A percentile compares a stretch with the other conserved stretches of the same genome.
phyloP scores from a whole-genome alignment of 139 green algal species.

The Micromonas pusilla region DNA sequence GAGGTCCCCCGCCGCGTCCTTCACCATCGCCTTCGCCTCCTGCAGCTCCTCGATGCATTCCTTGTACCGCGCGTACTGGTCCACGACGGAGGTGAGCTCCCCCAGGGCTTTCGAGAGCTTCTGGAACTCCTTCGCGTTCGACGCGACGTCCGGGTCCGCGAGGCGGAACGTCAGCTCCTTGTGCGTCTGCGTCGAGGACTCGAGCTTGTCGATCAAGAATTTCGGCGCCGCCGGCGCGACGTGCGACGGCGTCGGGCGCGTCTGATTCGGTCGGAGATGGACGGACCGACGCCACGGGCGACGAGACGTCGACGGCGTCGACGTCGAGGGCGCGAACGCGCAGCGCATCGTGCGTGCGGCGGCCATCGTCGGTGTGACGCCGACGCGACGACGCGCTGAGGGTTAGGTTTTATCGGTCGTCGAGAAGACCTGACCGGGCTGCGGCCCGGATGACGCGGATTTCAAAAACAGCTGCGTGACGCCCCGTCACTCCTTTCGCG shows the following conservation, averaged over 20 bases:
- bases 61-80: conserved; percentile 49
- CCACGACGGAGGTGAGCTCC: conserved; percentile 61
- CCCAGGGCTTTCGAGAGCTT: conserved; percentile 51
- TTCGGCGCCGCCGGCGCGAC: neutral
- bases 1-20: conserved; percentile 44
- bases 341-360: too few species aligned
- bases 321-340: neutral
- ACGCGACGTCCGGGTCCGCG: conserved; percentile 64
- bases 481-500: too few species aligned
- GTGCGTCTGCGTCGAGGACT: conserved; percentile 4
- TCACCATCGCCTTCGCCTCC: conserved; percentile 6
- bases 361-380: too few species aligned
- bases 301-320: neutral
- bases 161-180: conserved; percentile 46
- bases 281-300: too few species aligned
- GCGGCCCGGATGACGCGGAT: too few species aligned
- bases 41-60: neutral
- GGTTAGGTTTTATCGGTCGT: too few species aligned
- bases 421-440: too few species aligned
- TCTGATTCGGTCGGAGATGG: too few species aligned
- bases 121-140: conserved; percentile 66
- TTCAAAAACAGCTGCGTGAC: too few species aligned
- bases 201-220: conserved; percentile 22
- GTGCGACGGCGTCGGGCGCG: too few species aligned
- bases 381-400: too few species aligned